Evolutionary conservation across 768 basidiomycete species (phyloP).

Genomic region (Serendipita vermifera): DNA sequence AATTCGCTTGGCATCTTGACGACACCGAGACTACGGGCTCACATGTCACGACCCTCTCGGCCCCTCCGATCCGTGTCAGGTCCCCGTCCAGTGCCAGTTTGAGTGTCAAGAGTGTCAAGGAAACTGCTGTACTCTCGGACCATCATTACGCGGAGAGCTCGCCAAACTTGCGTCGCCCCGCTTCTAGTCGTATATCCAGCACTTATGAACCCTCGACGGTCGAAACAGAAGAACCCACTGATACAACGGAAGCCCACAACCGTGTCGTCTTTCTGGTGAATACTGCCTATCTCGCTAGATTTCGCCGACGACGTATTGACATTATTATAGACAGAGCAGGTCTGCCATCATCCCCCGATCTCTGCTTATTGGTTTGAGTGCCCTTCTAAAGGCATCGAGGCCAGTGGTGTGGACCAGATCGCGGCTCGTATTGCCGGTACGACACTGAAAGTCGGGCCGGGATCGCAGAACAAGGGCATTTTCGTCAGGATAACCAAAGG

Average conservation of each 20-base stretch:
- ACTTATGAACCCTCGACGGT: constrained; percentile 28
- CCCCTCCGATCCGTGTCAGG: constrained; percentile 4
- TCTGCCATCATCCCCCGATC: constrained; percentile 94
- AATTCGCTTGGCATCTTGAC: constrained; percentile 10
- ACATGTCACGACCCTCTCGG: constrained; percentile 13
- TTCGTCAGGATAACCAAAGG: constrained; percentile 68
- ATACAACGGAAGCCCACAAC: constrained; percentile 27
- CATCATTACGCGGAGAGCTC: constrained; percentile 7
- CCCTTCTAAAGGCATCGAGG: constrained; percentile 56
- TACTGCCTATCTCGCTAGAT: too few relatives aligned
- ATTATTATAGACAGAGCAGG: constrained; percentile 79
- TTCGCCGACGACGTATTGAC: too few relatives aligned
- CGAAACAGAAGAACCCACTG: constrained; percentile 25
- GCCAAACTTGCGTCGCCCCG: constrained; percentile 5
- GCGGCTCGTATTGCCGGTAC: constrained; percentile 85
- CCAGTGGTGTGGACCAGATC: constrained; percentile 79
- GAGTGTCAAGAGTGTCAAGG: constrained; percentile 11
- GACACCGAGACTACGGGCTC: constrained; percentile 6
- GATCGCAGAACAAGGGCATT: constrained; percentile 77
- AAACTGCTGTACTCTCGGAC: constrained; percentile 3
- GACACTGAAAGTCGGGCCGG: constrained; percentile 67
- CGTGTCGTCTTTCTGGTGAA: constrained; percentile 57
- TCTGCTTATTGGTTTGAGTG: constrained; percentile 72
- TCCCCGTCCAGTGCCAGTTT: not conserved
- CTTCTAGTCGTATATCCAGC: constrained; percentile 23